Evolutionary conservation across 805 yeast species (phyloP).

Genomic region (Hermanozyma aechmeae): DNA sequence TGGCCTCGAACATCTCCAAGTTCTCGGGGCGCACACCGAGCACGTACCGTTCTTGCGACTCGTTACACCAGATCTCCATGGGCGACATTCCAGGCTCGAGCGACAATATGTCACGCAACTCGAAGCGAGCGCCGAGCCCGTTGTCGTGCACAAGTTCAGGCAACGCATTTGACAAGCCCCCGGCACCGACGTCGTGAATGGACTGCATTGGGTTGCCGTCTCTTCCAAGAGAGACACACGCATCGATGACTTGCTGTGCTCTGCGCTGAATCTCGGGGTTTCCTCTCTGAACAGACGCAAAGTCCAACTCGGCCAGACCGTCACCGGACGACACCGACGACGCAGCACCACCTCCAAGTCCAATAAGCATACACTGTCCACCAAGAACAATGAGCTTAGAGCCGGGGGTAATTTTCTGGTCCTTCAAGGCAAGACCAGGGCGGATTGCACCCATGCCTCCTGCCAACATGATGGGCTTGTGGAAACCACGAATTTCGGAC

Average conservation of each 20-base stretch:
- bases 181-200: conserved; percentile 99
- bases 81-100: conserved; percentile 98
- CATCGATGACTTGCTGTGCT: conserved; percentile 95
- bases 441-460: conserved; percentile 98
- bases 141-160: conserved; percentile 98
- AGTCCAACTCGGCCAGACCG: conserved; percentile 92
- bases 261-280: conserved; percentile 99
- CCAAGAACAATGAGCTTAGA: conserved; percentile 88
- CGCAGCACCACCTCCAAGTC: conserved; percentile 99
- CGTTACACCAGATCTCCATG: conserved; percentile 99
- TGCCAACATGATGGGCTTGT: conserved; percentile 98
- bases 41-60: conserved; percentile 97
- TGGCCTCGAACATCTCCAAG: conserved; percentile 57
- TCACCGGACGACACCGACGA: conserved; percentile 95
- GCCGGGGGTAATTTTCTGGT: conserved; percentile 83
- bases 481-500: conserved; percentile 86
- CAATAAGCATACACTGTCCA: conserved; percentile 96
- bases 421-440: conserved; percentile 85
- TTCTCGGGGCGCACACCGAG: conserved; percentile 81
- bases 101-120: conserved; percentile 80
- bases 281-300: conserved; percentile 98
- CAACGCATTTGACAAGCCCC: conserved; percentile 94
- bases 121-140: conserved; percentile 88
- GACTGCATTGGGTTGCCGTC: conserved; percentile 73
- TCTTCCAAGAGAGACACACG: conserved; percentile 77